Evolutionary conservation across 208 protist genomes (phyloP).

Genomic region (Novymonas esmeraldas): DNA sequence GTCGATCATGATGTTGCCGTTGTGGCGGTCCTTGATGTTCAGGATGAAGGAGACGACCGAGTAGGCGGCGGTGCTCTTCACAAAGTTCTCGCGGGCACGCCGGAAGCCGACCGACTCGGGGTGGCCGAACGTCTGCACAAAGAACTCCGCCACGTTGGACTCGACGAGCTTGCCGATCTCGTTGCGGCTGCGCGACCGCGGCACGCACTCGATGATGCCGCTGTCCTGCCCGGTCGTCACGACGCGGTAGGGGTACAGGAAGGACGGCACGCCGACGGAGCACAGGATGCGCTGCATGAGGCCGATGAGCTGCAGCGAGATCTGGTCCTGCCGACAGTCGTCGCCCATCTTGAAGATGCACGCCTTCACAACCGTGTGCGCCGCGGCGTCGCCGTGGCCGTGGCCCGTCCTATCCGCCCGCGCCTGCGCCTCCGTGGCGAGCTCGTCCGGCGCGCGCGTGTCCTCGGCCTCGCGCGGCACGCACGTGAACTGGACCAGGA

Average conservation of each 20-base stretch:
- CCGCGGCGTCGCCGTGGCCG: neutral
- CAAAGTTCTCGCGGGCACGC: slow-evolving; percentile 90
- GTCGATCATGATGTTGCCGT: slow-evolving; percentile 96
- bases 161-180: slow-evolving; percentile 92
- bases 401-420: slow-evolving; percentile 20
- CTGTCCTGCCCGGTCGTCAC: slow-evolving; percentile 85
- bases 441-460: slow-evolving; percentile 27
- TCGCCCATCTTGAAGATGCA: slow-evolving; percentile 97
- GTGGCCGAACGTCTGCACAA: slow-evolving; percentile 92
- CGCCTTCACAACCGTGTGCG: slow-evolving; percentile 56
- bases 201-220: slow-evolving; percentile 94
- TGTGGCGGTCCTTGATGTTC: slow-evolving; percentile 96
- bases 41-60: slow-evolving; percentile 95
- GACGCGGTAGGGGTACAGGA: slow-evolving; percentile 93
- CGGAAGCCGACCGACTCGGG: slow-evolving; percentile 80
- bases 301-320: slow-evolving; percentile 93
- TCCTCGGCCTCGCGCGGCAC: slow-evolving; percentile 49
- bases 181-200: slow-evolving; percentile 85
- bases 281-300: slow-evolving; percentile 89
- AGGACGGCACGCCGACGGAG: slow-evolving; percentile 78
- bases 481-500: slow-evolving; percentile 89
- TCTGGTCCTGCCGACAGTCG: slow-evolving; percentile 94
- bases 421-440: slow-evolving; percentile 22
- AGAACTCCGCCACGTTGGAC: slow-evolving; percentile 90
- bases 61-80: slow-evolving; percentile 93